These are phyloP conservation scores for Mucuna pruriens DNA, from an alignment of 306 rosid genomes.

Conservation along the genomic window DNA sequence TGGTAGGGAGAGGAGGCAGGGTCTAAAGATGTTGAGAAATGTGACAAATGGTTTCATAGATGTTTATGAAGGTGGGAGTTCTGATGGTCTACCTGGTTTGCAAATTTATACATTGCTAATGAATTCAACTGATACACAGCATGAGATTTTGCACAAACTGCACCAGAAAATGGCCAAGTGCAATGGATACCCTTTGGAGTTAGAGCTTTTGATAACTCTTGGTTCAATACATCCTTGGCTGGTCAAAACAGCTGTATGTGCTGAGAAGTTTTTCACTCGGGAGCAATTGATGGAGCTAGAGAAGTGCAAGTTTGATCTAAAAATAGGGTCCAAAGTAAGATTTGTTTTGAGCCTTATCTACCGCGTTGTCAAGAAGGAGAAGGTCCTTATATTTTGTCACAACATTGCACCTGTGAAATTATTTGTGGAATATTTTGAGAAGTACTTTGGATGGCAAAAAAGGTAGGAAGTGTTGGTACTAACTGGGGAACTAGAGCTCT, in stretches of 20 bases:
- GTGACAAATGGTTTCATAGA: conserved; percentile 83
- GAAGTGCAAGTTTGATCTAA: conserved; percentile 68
- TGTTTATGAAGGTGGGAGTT: conserved; percentile 81
- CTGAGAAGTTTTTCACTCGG: conserved; percentile 59
- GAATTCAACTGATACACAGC: conserved; percentile 83
- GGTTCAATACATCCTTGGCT: conserved; percentile 99
- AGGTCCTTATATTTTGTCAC: conserved; percentile 85
- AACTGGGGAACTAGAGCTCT: conserved; percentile 87
- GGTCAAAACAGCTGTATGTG: conserved; percentile 73
- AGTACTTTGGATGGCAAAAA: conserved; percentile 68
- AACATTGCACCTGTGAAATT: conserved; percentile 88
- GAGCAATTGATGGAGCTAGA: conserved; percentile 63
- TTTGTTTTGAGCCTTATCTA: conserved; percentile 86
- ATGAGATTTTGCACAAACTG: conserved; percentile 62
- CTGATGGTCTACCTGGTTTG: conserved; percentile 86
- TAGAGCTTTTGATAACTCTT: conserved; percentile 92
- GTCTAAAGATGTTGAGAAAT: conserved; percentile 81
- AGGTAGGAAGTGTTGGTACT: conserved; percentile 81
- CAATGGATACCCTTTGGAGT: conserved; percentile 81
- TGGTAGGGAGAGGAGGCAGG: conserved; percentile 70
- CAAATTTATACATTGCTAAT: conserved; percentile 90
- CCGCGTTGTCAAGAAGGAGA: conserved; percentile 75
- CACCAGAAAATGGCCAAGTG: conserved; percentile 58
- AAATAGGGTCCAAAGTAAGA: conserved; percentile 79
- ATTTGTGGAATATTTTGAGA: conserved; percentile 77